phyloP scores from a whole-genome alignment of 225 moss, liverwort and hornwort genomes.

The Polytrichum formosum region DNA sequence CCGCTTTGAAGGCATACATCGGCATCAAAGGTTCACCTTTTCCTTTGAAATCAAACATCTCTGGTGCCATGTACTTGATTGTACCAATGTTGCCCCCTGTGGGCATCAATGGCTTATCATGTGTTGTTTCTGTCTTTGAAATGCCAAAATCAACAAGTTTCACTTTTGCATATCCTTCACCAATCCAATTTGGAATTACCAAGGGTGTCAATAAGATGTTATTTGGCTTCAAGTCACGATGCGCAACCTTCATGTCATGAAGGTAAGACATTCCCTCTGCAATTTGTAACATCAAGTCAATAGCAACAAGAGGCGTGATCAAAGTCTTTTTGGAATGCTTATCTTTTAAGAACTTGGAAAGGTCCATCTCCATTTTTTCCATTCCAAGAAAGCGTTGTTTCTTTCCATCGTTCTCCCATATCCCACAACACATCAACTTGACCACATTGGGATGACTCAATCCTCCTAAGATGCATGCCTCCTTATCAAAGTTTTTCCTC shows the following conservation, averaged over 20 bases:
- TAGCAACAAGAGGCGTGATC: background rate
- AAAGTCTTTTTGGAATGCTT: background rate
- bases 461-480: background rate
- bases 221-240: slow-evolving; percentile 8
- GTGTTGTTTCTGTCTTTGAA: background rate
- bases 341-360: background rate
- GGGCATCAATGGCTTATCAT: background rate
- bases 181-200: background rate
- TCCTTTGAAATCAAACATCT: background rate
- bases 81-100: background rate
- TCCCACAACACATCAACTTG: slow-evolving; percentile 3
- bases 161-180: background rate
- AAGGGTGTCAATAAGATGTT: slow-evolving; percentile 1
- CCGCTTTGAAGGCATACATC: background rate
- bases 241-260: slow-evolving; percentile 14
- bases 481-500: background rate
- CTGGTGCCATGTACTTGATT: background rate
- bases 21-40: too few species aligned
- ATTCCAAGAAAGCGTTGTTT: background rate
- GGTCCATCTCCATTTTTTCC: background rate
- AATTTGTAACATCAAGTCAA: slow-evolving; percentile 16
- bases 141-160: background rate
- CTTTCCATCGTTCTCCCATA: background rate
- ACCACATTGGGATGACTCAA: background rate
- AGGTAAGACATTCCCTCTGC: slow-evolving; percentile 12